Conservation (phyloP, 345 rosid species). For the Anacardium occidentale region DNA sequence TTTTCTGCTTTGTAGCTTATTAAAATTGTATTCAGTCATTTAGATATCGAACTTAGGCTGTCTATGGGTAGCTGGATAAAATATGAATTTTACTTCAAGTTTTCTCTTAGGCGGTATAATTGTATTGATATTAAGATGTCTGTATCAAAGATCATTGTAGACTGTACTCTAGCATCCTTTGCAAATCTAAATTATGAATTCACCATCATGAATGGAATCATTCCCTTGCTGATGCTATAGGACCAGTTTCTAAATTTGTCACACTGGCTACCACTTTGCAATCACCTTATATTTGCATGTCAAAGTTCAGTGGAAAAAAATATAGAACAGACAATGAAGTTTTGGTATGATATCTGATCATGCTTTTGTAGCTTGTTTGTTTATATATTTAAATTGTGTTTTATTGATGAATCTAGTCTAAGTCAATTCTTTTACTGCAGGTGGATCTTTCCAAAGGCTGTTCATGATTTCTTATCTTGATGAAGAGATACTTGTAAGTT, state of each 20-base stretch:
- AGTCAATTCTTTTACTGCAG: conserved; percentile 38
- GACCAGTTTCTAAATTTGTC: neutral
- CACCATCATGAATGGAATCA: neutral
- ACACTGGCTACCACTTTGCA: neutral
- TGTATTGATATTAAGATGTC: neutral
- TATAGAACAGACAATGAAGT: neutral
- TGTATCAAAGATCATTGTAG: neutral
- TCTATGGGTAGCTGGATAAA: neutral
- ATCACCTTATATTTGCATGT: neutral
- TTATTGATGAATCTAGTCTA: conserved; percentile 12
- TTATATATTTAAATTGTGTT: neutral
- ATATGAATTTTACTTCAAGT: neutral
- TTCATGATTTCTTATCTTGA: conserved; percentile 96
- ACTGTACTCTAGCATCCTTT: neutral
- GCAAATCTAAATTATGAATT: neutral
- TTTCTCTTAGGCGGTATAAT: neutral
- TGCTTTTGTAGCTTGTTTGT: neutral
- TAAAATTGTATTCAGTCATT: neutral
- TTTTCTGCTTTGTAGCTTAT: conserved; percentile 1
- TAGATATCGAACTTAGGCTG: neutral
- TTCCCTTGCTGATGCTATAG: neutral
- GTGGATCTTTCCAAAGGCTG: conserved; percentile 78
- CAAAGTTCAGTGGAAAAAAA: neutral
- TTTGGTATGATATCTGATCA: neutral
- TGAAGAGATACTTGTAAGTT: conserved; percentile 86